These are phyloP conservation scores for Dioscorea zingiberensis DNA, from an alignment of 106 monocot species.

Conservation along the genomic window DNA sequence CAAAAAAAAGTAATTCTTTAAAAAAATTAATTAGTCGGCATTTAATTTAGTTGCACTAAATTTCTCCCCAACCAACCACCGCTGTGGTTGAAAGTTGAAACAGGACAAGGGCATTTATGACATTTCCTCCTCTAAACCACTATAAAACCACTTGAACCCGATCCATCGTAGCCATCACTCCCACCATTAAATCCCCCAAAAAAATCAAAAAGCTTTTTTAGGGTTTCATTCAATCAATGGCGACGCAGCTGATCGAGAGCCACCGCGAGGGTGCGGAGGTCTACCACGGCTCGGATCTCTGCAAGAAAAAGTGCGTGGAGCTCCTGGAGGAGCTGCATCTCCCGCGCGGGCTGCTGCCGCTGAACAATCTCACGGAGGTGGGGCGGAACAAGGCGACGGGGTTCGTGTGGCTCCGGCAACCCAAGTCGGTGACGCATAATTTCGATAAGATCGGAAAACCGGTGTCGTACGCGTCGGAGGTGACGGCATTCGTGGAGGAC, in stretches of 20 bases:
- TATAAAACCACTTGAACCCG: neutral
- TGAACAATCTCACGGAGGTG: constrained; percentile 3
- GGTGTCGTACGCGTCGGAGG: no score
- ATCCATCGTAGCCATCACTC: neutral
- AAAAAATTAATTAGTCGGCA: no score
- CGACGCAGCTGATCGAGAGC: constrained; percentile 3
- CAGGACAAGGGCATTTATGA: neutral
- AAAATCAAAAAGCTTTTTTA: neutral
- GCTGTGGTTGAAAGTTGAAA: neutral
- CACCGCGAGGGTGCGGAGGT: constrained; percentile 16
- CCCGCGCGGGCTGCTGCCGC: constrained; percentile 5
- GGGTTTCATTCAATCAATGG: neutral
- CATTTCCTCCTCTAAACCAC: neutral
- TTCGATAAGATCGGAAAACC: no score
- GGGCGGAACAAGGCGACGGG: constrained; percentile 8
- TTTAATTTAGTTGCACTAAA: no score
- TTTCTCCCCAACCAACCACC: neutral
- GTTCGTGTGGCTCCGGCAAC: constrained; percentile 11
- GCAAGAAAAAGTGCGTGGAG: constrained; percentile 11
- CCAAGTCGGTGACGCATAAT: no score
- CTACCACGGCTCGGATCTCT: constrained; percentile 10
- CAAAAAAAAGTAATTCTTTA: no score
- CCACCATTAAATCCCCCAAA: neutral
- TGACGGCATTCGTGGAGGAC: no score
- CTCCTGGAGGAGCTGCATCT: constrained; percentile 14